Base-by-base conservation (phyloP, 2,329 filamentous ascomycete species). In the Aspergillus sp. region DNA sequence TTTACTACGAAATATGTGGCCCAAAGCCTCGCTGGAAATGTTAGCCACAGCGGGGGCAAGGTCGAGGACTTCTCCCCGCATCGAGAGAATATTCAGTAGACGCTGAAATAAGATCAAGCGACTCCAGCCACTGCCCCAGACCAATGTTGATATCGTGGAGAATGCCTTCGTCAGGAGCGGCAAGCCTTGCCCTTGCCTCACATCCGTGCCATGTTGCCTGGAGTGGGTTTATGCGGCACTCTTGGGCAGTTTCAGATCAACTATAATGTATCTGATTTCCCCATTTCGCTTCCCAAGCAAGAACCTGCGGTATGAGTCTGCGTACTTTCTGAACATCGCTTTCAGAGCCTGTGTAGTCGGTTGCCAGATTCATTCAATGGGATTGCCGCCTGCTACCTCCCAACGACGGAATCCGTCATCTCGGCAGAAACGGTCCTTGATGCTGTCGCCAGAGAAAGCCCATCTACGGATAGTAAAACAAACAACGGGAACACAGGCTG, bases 381-480 rank as follows among this genome's bases (percentile, higher is more conserved):
- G 37, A 37, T 43, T 35, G 51, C 40, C 49, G 39, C 15, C 49
- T n/a, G 35, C 35, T 37, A 37, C 35, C 44, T 58, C 23, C 40
- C 12, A 44, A 55, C 35, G 43, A 14, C 53, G 23, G n/a, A 27
- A 19, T 54, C 39, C 39, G 55, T 54, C 44, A 31, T 40, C 47
- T 47, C 51, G 45, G 52, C 46, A 17, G 39, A 53, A 31, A 51
- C 8, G 23, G 25, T 12, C 25, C 56, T 59, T 58, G 59, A 55
- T 51, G 56, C 52, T 51, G 57, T 59, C 50, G 21, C 58, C 60
- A 61, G 27, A 61, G 64, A 58, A 67, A 57, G 66, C 70, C 70
- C 73, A 73, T 74, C 72, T 75, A 75, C 71, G 67, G 65, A 66
- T 60, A 68, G 58, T 54, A 57, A 55, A 56, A 54, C 41, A 53